phyloP scores from a whole-genome alignment of 148 eudicot genomes.

The Amaranthus palmeri region DNA sequence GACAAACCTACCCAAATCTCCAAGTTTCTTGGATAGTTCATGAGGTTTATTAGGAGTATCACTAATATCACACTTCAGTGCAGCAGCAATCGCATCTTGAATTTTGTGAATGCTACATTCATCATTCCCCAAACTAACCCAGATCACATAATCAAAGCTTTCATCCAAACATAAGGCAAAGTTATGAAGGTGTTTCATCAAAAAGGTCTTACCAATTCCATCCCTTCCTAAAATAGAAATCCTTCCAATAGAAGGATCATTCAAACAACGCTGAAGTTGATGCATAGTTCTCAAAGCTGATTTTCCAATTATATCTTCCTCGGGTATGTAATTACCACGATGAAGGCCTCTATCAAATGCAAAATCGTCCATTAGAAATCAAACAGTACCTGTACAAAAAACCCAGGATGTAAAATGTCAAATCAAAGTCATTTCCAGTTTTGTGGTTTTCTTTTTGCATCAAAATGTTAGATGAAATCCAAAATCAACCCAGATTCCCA shows the following conservation, averaged over 20 bases:
- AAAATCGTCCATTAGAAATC: too few species aligned
- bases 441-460: too few species aligned
- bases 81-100: slow-evolving; percentile 20
- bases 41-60: slow-evolving; percentile 6
- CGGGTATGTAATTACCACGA: slow-evolving; percentile 3
- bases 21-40: slow-evolving; percentile 1
- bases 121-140: slow-evolving; percentile 4
- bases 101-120: neutral
- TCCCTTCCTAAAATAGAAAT: slow-evolving; percentile 15
- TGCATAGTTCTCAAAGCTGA: neutral
- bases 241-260: slow-evolving; percentile 5
- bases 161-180: neutral
- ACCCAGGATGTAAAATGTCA: too few species aligned
- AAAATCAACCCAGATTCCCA: too few species aligned
- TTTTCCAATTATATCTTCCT: neutral
- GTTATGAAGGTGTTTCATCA: slow-evolving; percentile 26
- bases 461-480: too few species aligned
- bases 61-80: slow-evolving; percentile 12
- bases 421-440: too few species aligned
- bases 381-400: too few species aligned
- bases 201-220: slow-evolving; percentile 20
- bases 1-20: slow-evolving; percentile 4
- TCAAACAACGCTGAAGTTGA: neutral
- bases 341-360: neutral
- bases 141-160: slow-evolving; percentile 17